Evolutionary conservation across 2,329 filamentous ascomycete species (phyloP), one percentile per base, ranked within the genome.

Genomic region (Fusarium oligoseptatum): DNA sequence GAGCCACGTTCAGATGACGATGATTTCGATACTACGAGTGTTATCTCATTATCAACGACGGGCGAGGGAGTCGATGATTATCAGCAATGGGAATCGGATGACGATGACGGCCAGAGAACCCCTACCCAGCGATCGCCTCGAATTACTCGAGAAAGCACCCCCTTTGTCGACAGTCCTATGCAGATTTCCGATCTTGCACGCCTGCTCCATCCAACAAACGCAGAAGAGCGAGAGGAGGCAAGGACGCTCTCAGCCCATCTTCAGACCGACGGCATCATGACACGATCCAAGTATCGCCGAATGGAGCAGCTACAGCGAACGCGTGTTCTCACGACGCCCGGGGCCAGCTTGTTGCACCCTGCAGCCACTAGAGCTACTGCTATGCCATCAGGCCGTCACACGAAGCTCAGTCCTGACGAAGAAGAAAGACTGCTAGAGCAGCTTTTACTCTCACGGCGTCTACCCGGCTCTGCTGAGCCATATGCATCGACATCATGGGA

Each of bases 161-260:
- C 93, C 1, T 80, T 87, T 6, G 79, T 87, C 29, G 93, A 94
- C 77, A 87, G 87, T 29, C 87, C 91, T 5, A 85, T 97, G 70
- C 90, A 91, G 64, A 86, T 92, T 67, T 81, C 87, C 12, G 92
- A 94, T 67, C 88, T 99, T 15, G 94, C 95, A 3, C 89, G 92
- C 27, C 90, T 98, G 0, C 90, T 99, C 9, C 91, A 97, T 76
- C 97, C 97, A 1, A 90, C 89, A 70, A 95, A 90, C 36, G 88
- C 90, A 0, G 94, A 95, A 70, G 93, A 97, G 73, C 91, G 92
- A 43, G 91, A 95, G 62, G 94, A 98, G 83, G 95, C 97, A 1
- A 90, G 91, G 63, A 89, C 95, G 1, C 88, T 98, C 2, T 92
- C 96, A 6, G 92, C 94, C 0, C 95, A 97, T 81, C 87, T 98